Percentiles rank a stretch among this genome's conserved stretches.
phyloP scores from a whole-genome alignment of 202 grass and related monocot genomes.

The Brachypodium distachyon region DNA sequence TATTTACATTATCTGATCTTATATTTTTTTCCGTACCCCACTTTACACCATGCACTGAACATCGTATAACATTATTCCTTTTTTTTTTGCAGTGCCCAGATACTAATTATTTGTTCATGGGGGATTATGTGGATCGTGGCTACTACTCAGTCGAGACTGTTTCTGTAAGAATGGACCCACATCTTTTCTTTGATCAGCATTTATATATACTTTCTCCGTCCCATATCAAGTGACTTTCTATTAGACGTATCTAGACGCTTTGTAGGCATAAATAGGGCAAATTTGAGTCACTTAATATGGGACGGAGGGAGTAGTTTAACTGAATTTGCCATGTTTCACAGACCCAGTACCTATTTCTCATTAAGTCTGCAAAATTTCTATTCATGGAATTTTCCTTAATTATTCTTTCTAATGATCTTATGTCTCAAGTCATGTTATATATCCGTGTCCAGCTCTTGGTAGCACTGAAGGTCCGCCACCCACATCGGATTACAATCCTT shows the following conservation, averaged over 20 bases:
- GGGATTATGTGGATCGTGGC: constrained; percentile 85
- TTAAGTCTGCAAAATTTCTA: not conserved
- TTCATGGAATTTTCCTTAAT: not conserved
- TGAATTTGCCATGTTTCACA: not conserved
- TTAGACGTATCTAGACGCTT: too few relatives aligned
- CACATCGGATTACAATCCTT: constrained; percentile 84
- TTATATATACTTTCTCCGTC: too few relatives aligned
- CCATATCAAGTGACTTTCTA: too few relatives aligned
- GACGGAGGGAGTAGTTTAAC: too few relatives aligned
- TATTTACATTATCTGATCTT: not conserved
- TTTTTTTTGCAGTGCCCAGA: constrained; percentile 64
- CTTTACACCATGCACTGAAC: not conserved
- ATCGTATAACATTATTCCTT: not conserved
- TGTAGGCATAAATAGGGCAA: too few relatives aligned
- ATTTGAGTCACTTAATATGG: too few relatives aligned
- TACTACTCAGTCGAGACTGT: constrained; percentile 95
- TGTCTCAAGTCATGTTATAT: not conserved
- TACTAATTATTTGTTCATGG: constrained; percentile 93
- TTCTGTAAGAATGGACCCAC: constrained; percentile 46
- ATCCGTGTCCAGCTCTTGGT: constrained; percentile 65
- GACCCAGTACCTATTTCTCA: not conserved
- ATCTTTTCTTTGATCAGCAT: not conserved
- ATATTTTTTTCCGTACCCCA: not conserved
- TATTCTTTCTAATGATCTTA: not conserved
- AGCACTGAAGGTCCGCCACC: constrained; percentile 71